These are phyloP conservation scores for Sphenostylis stenocarpa DNA, from an alignment of 306 rosid species.

Conservation along the genomic window DNA sequence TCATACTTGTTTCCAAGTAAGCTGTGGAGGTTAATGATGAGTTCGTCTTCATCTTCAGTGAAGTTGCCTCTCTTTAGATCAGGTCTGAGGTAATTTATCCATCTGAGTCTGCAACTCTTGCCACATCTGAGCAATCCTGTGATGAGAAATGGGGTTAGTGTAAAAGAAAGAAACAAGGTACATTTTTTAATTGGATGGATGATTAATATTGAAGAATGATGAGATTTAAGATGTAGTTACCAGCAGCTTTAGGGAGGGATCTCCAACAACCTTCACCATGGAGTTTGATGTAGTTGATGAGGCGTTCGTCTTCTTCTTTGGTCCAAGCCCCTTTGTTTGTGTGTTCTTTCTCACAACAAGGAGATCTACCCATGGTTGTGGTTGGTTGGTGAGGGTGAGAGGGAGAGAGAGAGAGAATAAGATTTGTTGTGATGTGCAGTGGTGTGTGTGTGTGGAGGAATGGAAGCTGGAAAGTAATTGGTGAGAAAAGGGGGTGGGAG, in stretches of 20 bases:
- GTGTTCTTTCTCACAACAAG: slow-evolving; percentile 75
- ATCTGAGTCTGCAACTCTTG: slow-evolving; percentile 73
- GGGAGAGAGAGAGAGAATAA: not conserved
- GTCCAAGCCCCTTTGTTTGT: slow-evolving; percentile 86
- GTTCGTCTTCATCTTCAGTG: slow-evolving; percentile 69
- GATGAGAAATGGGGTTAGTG: not conserved
- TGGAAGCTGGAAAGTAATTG: slow-evolving; percentile 20
- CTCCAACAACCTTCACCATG: slow-evolving; percentile 82
- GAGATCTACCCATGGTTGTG: slow-evolving; percentile 60
- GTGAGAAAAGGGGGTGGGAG: slow-evolving; percentile 20
- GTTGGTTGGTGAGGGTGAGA: not conserved
- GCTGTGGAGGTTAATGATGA: slow-evolving; percentile 71
- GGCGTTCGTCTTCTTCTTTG: slow-evolving; percentile 73
- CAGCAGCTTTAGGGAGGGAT: slow-evolving; percentile 77
- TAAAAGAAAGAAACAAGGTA: not conserved
- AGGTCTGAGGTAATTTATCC: slow-evolving; percentile 77
- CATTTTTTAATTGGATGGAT: not conserved
- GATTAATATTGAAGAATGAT: not conserved
- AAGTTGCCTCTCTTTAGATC: slow-evolving; percentile 80
- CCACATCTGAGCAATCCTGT: slow-evolving; percentile 74
- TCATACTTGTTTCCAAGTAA: slow-evolving; percentile 81
- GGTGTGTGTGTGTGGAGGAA: not conserved
- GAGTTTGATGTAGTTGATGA: slow-evolving; percentile 56
- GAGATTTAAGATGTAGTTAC: slow-evolving; percentile 25
- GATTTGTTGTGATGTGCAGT: not conserved